Evolutionary conservation across 2,329 filamentous ascomycete genomes (phyloP).

Genomic region (Cordyceps fumosorosea): DNA sequence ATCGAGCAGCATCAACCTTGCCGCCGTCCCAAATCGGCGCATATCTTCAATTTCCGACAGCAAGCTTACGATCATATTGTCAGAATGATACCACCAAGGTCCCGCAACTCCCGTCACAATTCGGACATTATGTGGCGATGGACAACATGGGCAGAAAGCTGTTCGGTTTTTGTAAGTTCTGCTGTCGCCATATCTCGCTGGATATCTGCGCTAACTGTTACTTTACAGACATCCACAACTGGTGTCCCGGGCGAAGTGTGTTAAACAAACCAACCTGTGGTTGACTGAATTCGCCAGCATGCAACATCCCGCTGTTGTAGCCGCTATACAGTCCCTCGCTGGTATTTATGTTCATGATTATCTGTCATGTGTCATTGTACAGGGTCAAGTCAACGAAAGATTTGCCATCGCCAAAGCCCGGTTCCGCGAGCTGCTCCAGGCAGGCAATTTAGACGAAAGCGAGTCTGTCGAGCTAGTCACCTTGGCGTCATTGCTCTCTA

Average conservation of each 20-base stretch:
- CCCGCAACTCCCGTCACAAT: background rate
- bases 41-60: background rate
- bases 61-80: background rate
- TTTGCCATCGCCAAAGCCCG: conserved; percentile 26
- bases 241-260: conserved; percentile 35
- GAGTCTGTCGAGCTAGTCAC: conserved; percentile 30
- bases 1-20: background rate
- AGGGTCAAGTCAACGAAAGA: conserved; percentile 26
- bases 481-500: conserved; percentile 31
- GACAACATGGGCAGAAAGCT: conserved; percentile 9
- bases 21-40: background rate
- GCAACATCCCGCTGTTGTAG: conserved; percentile 28
- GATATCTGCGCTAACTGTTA: conserved; percentile 7
- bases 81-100: background rate
- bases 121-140: background rate
- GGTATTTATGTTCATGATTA: conserved; percentile 37
- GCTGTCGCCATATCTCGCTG: background rate
- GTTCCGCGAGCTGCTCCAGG: conserved; percentile 23
- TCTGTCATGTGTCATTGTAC: conserved; percentile 25
- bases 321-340: conserved; percentile 33
- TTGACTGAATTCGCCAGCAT: conserved; percentile 33
- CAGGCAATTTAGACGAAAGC: conserved; percentile 16
- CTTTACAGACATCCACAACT: conserved; percentile 29
- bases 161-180: background rate
- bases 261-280: conserved; percentile 34